phyloP scores from a whole-genome alignment of 1,284 basidiomycete species.

The Tilletia walkeri region DNA sequence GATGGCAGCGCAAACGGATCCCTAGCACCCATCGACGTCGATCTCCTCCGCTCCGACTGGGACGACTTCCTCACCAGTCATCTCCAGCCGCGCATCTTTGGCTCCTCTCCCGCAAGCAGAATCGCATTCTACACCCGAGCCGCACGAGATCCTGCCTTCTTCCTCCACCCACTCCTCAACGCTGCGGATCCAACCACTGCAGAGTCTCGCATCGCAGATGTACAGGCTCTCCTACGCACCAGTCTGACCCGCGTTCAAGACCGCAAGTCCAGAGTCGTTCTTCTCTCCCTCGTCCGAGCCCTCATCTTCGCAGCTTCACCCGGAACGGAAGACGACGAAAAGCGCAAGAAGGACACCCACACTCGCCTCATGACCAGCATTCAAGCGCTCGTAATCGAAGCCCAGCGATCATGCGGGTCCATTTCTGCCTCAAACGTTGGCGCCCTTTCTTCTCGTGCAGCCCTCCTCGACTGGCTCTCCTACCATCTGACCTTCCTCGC shows the following conservation, averaged over 20 bases:
- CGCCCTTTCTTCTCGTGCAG: conserved; percentile 63
- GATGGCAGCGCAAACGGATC: conserved; percentile 17
- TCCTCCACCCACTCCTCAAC: conserved; percentile 29
- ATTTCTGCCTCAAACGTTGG: conserved; percentile 28
- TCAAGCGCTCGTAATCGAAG: conserved; percentile 68
- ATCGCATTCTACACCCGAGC: conserved; percentile 23
- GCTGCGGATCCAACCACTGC: conserved; percentile 56
- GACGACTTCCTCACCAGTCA: conserved; percentile 26
- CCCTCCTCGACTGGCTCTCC: conserved; percentile 72
- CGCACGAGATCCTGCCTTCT: conserved; percentile 22
- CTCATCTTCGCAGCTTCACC: conserved; percentile 62
- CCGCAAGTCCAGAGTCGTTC: conserved; percentile 67
- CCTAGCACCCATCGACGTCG: conserved; percentile 20
- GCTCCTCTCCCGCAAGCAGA: conserved; percentile 27
- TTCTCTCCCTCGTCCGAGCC: conserved; percentile 67
- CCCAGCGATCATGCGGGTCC: conserved; percentile 55
- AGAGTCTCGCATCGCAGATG: conserved; percentile 66
- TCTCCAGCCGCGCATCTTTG: conserved; percentile 29
- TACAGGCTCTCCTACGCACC: conserved; percentile 70
- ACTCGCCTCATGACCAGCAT: conserved; percentile 61
- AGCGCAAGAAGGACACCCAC: conserved; percentile 29
- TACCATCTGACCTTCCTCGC: conserved; percentile 62
- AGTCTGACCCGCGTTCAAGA: conserved; percentile 78
- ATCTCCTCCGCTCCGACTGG: conserved; percentile 33
- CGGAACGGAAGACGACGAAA: conserved; percentile 29